These are phyloP conservation scores for Stylosanthes scabra DNA, from an alignment of 331 rosid species.

Conservation along the genomic window DNA sequence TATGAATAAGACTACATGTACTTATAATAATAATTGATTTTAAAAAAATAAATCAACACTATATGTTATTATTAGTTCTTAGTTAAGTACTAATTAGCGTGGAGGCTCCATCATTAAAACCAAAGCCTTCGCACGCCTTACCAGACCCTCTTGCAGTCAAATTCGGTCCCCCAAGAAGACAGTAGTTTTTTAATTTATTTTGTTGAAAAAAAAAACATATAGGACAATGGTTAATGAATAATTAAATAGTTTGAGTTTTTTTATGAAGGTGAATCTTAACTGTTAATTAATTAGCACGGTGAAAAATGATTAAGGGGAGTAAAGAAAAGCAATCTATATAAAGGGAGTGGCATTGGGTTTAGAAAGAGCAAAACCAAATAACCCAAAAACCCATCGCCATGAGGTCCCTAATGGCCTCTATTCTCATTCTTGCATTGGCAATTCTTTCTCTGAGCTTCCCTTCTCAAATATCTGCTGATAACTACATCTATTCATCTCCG, in stretches of 20 bases:
- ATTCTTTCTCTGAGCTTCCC: constrained; percentile 43
- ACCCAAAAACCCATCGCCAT: constrained; percentile 31
- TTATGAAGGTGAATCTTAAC: constrained; percentile 5
- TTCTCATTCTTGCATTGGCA: constrained; percentile 43
- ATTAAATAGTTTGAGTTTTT: neutral
- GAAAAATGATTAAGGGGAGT: constrained; percentile 28
- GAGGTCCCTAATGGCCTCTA: constrained; percentile 58
- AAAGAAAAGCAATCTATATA: constrained; percentile 53
- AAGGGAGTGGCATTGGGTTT: constrained; percentile 11
- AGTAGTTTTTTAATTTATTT: neutral
- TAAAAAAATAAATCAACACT: too few relatives aligned
- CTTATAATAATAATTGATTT: too few relatives aligned
- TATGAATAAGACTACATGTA: too few relatives aligned
- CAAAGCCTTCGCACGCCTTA: neutral
- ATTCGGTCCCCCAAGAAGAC: neutral
- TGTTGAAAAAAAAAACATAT: neutral
- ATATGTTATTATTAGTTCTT: too few relatives aligned
- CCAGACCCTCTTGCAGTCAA: too few relatives aligned
- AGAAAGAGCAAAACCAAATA: constrained; percentile 31
- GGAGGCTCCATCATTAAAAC: constrained; percentile 14
- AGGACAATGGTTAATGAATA: neutral
- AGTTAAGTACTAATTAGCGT: neutral
- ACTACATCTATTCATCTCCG: constrained; percentile 50
- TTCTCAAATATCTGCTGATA: constrained; percentile 36
- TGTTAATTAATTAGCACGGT: neutral